Percentiles rank a stretch among this genome's conserved stretches.
Evolutionary conservation across 2,329 filamentous ascomycete genomes (phyloP).

Genomic region (Cadophora luteo-olivacea): DNA sequence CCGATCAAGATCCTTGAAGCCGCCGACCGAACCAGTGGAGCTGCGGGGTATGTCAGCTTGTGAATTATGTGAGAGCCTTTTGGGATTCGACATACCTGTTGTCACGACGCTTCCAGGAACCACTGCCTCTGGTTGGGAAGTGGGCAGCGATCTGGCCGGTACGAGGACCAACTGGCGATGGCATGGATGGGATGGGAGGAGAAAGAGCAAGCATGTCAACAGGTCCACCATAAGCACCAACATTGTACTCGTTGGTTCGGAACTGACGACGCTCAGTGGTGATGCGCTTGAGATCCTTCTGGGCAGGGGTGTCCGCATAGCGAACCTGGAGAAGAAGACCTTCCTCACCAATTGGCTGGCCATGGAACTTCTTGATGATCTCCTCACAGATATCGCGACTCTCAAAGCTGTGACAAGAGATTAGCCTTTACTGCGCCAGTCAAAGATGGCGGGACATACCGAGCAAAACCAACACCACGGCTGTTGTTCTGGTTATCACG

Average conservation of each 20-base stretch:
- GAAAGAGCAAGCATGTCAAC: slow-evolving; percentile 57
- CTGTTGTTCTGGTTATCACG: slow-evolving; percentile 91
- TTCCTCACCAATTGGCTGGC: slow-evolving; percentile 76
- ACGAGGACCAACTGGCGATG: slow-evolving; percentile 42
- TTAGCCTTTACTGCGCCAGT: slow-evolving; percentile 19
- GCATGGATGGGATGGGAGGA: slow-evolving; percentile 48
- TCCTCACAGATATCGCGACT: slow-evolving; percentile 87
- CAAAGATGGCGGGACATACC: slow-evolving; percentile 61
- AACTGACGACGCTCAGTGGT: slow-evolving; percentile 95
- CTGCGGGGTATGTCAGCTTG: slow-evolving; percentile 27
- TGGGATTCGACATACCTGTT: slow-evolving; percentile 33
- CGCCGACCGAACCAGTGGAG: slow-evolving; percentile 33
- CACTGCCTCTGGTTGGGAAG: slow-evolving; percentile 40
- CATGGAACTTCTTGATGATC: slow-evolving; percentile 87
- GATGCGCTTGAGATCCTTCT: slow-evolving; percentile 95
- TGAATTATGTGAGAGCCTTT: neutral
- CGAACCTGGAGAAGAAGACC: slow-evolving; percentile 89
- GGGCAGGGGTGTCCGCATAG: slow-evolving; percentile 94
- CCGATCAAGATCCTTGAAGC: slow-evolving; percentile 45
- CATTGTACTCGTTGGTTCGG: slow-evolving; percentile 93
- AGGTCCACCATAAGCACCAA: slow-evolving; percentile 68
- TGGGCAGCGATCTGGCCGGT: slow-evolving; percentile 43
- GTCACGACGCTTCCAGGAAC: slow-evolving; percentile 44
- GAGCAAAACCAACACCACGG: slow-evolving; percentile 95
- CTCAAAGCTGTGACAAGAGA: slow-evolving; percentile 74